phyloP scores from a whole-genome alignment of 495 filamentous ascomycete genomes.

The Chaetomium fimeti region DNA sequence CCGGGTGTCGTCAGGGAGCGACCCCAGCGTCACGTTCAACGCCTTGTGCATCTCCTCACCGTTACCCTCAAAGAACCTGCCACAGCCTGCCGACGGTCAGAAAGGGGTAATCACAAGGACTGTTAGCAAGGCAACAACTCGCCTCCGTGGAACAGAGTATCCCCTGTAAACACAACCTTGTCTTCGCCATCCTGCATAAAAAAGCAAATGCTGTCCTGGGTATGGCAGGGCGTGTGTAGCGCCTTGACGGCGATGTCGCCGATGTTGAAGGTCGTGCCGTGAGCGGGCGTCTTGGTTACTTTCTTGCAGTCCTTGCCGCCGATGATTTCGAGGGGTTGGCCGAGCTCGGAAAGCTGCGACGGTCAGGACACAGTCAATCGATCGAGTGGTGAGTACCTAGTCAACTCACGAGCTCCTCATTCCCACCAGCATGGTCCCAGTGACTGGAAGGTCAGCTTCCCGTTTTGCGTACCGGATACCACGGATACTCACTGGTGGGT shows the following conservation, averaged over 20 bases:
- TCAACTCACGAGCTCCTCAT: slow-evolving; percentile 65
- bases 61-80: slow-evolving; percentile 95
- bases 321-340: slow-evolving; percentile 64
- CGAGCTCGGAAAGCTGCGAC: slow-evolving; percentile 66
- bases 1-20: slow-evolving; percentile 85
- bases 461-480: background rate
- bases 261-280: slow-evolving; percentile 78
- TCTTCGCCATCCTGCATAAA: slow-evolving; percentile 77
- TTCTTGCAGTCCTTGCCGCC: slow-evolving; percentile 83
- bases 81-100: slow-evolving; percentile 62
- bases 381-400: background rate
- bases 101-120: background rate
- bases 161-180: slow-evolving; percentile 88
- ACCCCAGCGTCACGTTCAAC: slow-evolving; percentile 77
- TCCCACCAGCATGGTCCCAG: slow-evolving; percentile 93
- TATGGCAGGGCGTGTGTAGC: slow-evolving; percentile 96
- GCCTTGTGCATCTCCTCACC: slow-evolving; percentile 86
- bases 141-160: slow-evolving; percentile 95
- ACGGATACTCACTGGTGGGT: slow-evolving; percentile 79
- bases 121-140: slow-evolving; percentile 21
- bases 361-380: slow-evolving; percentile 21
- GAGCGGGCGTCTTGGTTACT: slow-evolving; percentile 69
- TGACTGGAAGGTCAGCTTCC: slow-evolving; percentile 57
- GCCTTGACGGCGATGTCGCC: slow-evolving; percentile 83
- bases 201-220: slow-evolving; percentile 95